phyloP scores from a whole-genome alignment of 2,329 filamentous ascomycete genomes.

The Botryotinia globosa region DNA sequence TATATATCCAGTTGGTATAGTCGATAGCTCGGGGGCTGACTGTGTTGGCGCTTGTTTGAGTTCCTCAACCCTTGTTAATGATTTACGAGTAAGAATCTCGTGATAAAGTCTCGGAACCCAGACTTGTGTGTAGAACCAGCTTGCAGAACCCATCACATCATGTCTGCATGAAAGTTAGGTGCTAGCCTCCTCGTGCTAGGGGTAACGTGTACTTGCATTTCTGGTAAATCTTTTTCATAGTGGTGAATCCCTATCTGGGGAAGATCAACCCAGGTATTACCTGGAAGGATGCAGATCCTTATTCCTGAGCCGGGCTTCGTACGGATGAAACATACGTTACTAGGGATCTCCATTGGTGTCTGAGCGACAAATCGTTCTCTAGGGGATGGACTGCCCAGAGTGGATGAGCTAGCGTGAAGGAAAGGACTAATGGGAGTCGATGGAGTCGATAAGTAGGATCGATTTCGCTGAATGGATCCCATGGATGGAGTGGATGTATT shows the following conservation, averaged over 20 bases:
- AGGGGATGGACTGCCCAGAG: neutral
- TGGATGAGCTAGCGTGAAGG: neutral
- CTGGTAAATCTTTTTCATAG: neutral
- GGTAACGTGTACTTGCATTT: neutral
- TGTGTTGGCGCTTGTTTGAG: neutral
- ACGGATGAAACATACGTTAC: neutral
- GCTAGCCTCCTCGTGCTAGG: no score
- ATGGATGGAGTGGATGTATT: neutral
- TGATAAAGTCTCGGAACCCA: neutral
- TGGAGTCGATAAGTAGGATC: neutral
- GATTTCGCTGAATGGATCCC: neutral
- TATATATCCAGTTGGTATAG: neutral
- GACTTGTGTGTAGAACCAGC: neutral
- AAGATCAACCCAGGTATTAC: conserved; percentile 1
- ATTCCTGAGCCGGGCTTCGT: neutral
- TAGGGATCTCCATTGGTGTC: neutral
- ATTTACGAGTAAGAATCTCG: neutral
- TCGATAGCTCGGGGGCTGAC: neutral
- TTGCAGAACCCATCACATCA: neutral
- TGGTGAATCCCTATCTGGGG: neutral
- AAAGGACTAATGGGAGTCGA: neutral
- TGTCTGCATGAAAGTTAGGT: neutral
- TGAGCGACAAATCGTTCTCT: neutral
- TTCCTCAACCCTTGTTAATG: neutral
- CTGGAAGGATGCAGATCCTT: neutral